phyloP scores from a whole-genome alignment of 495 filamentous ascomycete species.

The Aspergillus sclerotioniger region DNA sequence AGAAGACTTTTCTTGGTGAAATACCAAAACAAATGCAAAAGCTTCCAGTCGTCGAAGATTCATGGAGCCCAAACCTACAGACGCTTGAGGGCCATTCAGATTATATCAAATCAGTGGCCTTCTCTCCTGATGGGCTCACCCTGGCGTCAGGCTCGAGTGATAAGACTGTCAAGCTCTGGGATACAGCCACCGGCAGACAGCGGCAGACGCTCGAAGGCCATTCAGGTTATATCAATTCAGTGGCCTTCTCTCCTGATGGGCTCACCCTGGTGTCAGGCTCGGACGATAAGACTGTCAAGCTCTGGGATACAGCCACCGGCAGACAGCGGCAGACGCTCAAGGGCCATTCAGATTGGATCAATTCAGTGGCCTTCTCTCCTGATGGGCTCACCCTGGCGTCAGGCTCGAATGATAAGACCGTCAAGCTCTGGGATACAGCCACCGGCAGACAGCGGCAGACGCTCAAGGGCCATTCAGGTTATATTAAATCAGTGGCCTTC shows the following conservation, averaged over 20 bases:
- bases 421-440: conserved; percentile 7
- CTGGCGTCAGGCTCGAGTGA: no score
- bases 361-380: conserved; percentile 4
- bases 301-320: conserved; percentile 25
- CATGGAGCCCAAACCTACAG: conserved; percentile 2
- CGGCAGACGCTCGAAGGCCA: no score
- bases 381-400: conserved; percentile 14
- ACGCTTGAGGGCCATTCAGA: conserved; percentile 18
- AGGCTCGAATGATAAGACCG: conserved; percentile 16
- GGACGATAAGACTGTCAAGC: conserved; percentile 17
- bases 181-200: no score
- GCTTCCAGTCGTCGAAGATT: conserved; percentile 10
- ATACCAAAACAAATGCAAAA: neutral
- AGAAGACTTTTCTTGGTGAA: conserved; percentile 11
- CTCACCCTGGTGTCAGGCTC: conserved; percentile 20
- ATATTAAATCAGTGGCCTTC: neutral
- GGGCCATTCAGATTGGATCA: neutral
- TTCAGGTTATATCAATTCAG: neutral
- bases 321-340: neutral
- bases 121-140: no score
- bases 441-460: neutral
- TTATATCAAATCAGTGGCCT: no score
- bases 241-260: conserved; percentile 6
- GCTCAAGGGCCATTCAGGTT: neutral
- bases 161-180: no score